Percentiles rank a stretch among this genome's conserved stretches.
Evolutionary conservation across 2,329 filamentous ascomycete species (phyloP).

Genomic region (Cordyceps javanica): DNA sequence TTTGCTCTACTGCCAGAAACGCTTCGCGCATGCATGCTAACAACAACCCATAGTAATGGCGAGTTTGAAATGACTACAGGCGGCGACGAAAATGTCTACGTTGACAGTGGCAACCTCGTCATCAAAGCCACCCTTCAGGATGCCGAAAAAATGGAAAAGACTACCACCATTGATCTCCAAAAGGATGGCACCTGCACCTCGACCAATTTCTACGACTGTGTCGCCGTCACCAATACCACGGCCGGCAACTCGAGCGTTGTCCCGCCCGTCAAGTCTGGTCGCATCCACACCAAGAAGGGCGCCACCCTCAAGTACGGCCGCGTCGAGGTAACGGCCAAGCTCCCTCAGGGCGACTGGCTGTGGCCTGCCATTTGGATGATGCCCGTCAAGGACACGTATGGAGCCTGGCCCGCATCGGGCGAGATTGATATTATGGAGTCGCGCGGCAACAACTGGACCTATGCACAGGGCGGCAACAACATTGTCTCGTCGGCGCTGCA

Average conservation of each 20-base stretch:
- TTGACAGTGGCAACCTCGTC: slow-evolving; percentile 61
- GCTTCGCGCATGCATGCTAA: slow-evolving; percentile 12
- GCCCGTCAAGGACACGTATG: slow-evolving; percentile 66
- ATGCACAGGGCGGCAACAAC: slow-evolving; percentile 72
- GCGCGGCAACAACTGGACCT: slow-evolving; percentile 76
- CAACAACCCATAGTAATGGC: slow-evolving; percentile 58
- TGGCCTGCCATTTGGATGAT: too few species aligned
- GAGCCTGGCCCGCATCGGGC: slow-evolving; percentile 70
- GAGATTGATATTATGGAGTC: slow-evolving; percentile 81
- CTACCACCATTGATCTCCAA: slow-evolving; percentile 63
- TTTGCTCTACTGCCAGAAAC: background rate
- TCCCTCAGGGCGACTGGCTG: too few species aligned
- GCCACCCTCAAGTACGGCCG: slow-evolving; percentile 73
- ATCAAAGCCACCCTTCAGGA: slow-evolving; percentile 78
- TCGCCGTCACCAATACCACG: slow-evolving; percentile 67
- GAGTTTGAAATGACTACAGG: slow-evolving; percentile 74
- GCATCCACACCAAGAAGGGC: slow-evolving; percentile 67
- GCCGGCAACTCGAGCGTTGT: slow-evolving; percentile 64
- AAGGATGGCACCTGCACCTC: slow-evolving; percentile 63
- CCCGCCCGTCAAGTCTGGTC: slow-evolving; percentile 70
- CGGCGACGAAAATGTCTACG: slow-evolving; percentile 66
- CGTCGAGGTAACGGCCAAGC: slow-evolving; percentile 74
- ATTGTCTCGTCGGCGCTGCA: slow-evolving; percentile 74
- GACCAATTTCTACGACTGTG: slow-evolving; percentile 47
- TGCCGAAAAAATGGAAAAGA: slow-evolving; percentile 53